Base-by-base conservation (phyloP, 495 filamentous ascomycete genomes). In the Aspergillus bertholletiae region DNA sequence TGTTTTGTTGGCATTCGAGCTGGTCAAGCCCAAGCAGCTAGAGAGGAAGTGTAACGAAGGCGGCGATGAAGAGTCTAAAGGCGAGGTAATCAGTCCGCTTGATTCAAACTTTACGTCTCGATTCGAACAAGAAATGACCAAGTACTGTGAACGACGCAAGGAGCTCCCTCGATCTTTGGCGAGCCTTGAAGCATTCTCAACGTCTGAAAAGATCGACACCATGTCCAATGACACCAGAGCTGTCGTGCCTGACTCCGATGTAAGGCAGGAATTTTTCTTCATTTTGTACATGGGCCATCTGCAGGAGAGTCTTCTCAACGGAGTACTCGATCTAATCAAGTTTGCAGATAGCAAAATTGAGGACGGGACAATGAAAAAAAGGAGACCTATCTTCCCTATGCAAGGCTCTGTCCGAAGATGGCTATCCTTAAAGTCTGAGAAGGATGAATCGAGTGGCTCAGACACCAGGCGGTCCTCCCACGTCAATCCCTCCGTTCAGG, bases 341-440 rank as follows among this genome's bases (percentile, higher is more conserved):
- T 90, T 84, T 60, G 86, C 85, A 5, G 86, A 90, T 46, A 58
- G 59, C 18, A 71, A 66, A 37, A 39, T 65, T 20, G 51, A 51
- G 7, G 80, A 86, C 39, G 86, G 87, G 0, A 84, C 80, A 17
- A 84, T 89, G 77, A 71, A 77, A 34, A 81, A 72, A 20, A 82
- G 70, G 15, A 73, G 77, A 12, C 48, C 90, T 15, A 84, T 92
- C 3, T 63, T 80, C 4, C 89, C 89, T 0, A 74, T 75, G 2
- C 54, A 72, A 5, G 79, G 69, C 28, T 76, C 86, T 2, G 51
- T 90, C 18, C 72, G 65, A 39, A 84, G 49, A 37, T 74, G 64
- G 66, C 46, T 71, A 0, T 64, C 63, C 21, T 49, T 67, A 7
- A 52, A 52, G 12, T 41, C 48, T 1, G 53, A 60, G 23, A 61